Conservation (phyloP, 371 early-diverging fungal species). For the Syncephalis plumigaleata region DNA sequence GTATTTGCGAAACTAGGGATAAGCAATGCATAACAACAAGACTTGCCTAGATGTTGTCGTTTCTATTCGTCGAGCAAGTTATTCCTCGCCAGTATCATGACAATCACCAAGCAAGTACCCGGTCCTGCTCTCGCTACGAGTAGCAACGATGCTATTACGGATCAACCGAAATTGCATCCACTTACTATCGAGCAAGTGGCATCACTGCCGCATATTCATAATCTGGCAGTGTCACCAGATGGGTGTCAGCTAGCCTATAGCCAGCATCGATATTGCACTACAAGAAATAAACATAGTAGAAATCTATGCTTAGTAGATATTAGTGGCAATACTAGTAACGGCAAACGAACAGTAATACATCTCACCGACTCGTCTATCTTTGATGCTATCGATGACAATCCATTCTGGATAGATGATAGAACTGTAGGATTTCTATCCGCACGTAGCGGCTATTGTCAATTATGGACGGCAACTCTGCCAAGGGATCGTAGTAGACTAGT, state of each 20-base stretch:
- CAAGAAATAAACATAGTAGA: slow-evolving; percentile 23
- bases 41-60: too few species aligned
- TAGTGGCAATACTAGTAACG: slow-evolving; percentile 15
- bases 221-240: slow-evolving; percentile 22
- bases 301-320: slow-evolving; percentile 25
- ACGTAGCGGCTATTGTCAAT: slow-evolving; percentile 23
- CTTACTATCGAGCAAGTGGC: slow-evolving; percentile 27
- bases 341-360: background rate
- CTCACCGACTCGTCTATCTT: background rate
- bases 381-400: slow-evolving; percentile 12
- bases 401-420: slow-evolving; percentile 30
- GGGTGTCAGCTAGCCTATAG: slow-evolving; percentile 26
- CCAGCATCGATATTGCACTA: slow-evolving; percentile 21
- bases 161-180: slow-evolving; percentile 3
- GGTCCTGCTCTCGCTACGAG: too few species aligned
- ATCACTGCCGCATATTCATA: slow-evolving; percentile 26
- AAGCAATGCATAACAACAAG: too few species aligned
- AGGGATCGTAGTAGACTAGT: background rate
- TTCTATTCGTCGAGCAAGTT: too few species aligned
- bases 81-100: too few species aligned
- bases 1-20: too few species aligned
- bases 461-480: slow-evolving; percentile 9
- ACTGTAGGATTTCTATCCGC: slow-evolving; percentile 24
- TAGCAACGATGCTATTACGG: background rate
- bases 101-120: too few species aligned